A percentile compares a stretch with the other conserved stretches of the same genome.
Evolutionary conservation across 148 eudicot genomes (phyloP).

Genomic region (Polygonum maritimum): DNA sequence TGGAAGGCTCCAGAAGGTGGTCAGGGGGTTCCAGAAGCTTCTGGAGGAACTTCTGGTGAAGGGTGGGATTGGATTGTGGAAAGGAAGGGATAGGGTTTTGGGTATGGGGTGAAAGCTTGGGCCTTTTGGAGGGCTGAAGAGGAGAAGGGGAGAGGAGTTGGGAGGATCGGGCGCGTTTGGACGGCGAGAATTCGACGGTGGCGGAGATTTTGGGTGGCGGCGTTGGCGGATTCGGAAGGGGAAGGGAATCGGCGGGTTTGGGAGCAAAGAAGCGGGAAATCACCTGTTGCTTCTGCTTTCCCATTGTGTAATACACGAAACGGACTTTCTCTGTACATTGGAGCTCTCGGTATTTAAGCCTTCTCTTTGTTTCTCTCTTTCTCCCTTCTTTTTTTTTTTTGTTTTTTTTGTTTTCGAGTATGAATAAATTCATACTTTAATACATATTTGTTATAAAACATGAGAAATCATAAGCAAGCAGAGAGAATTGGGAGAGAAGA

Average conservation of each 20-base stretch:
- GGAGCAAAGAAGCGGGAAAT: constrained; percentile 92
- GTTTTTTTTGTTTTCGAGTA: no score
- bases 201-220: constrained; percentile 70
- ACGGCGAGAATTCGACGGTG: constrained; percentile 61
- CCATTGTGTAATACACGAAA: constrained; percentile 27
- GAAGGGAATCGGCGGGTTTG: constrained; percentile 33
- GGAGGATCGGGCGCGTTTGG: constrained; percentile 58
- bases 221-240: constrained; percentile 20
- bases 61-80: constrained; percentile 36
- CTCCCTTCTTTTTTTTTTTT: no score
- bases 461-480: no score
- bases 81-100: constrained; percentile 28
- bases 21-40: constrained; percentile 74
- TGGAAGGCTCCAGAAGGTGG: constrained; percentile 34
- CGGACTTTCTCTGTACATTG: no score
- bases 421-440: no score
- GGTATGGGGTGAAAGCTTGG: constrained; percentile 44
- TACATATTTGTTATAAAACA: no score
- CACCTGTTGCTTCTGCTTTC: constrained; percentile 75
- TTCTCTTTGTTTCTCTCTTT: no score
- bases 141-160: constrained; percentile 28
- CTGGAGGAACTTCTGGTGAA: constrained; percentile 61
- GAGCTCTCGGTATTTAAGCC: no score
- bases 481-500: no score
- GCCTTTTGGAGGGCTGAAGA: constrained; percentile 27